Base-by-base conservation (phyloP, 106 monocot species). In the Dioscorea dumetorum region DNA sequence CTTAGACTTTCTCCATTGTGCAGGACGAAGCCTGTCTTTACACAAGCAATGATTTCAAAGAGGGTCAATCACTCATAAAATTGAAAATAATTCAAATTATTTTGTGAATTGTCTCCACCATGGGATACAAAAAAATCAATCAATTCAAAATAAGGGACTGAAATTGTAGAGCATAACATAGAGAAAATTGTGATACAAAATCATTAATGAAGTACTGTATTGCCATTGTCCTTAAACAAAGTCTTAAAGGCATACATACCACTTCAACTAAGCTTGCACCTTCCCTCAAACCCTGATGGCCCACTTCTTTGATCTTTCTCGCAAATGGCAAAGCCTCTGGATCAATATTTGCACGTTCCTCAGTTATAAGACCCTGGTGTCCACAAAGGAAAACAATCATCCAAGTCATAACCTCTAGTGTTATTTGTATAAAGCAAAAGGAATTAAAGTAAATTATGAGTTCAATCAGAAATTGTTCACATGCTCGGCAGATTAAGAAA, bases 191-290 rank as follows among this genome's bases (percentile, higher is more conserved):
- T 41, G 6, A 41, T 41, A 41, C 6, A 41, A 41, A 41, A 41
- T 41, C 41, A 41, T 10, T 41, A 41, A 41, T 41, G 1, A 8
- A 41, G 6, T 41, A 41, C 6, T 10, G 6, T 5, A 41, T 28
- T 28, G 28, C 28, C 28, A 28, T 28, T 28, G 3, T 41, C 41
- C 41, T 41, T 41, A 41, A 41, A 41, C 10, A 41, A 41, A 41
- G 49, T 2, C 48, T 48, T 48, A 7, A 12, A 53, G 75, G 20
- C 34, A 72, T 61, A 49, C 74, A 67, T 89, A 97, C 95, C 86
- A 97, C 95, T 89, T 97, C 95, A 78, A 68, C 86, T 34, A 97
- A 73, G 73, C 76, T 82, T 57, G 88, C 79, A 13, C 95, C 95
- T 76, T 97, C 95, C 34, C 78, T 82, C 82, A 92, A 70, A 69